phyloP scores from a whole-genome alignment of 2,329 filamentous ascomycete species.

The Fusarium buxicola region DNA sequence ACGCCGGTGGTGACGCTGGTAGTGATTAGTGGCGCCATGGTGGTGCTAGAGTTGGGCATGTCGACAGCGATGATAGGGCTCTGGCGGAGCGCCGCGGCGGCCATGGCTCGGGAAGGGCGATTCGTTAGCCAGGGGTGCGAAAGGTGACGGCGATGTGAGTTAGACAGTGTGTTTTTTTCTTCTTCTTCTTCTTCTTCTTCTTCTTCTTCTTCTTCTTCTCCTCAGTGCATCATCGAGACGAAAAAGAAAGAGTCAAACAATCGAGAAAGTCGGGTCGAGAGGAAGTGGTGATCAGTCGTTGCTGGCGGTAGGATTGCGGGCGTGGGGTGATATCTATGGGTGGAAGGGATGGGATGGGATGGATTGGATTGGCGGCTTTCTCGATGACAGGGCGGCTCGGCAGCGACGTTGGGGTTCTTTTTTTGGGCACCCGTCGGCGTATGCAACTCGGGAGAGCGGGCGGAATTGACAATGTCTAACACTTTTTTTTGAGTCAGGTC shows the following conservation, averaged over 20 bases:
- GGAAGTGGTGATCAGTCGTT: conserved; percentile 10
- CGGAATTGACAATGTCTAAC: conserved; percentile 30
- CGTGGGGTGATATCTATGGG: conserved; percentile 33
- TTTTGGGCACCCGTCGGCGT: conserved; percentile 3
- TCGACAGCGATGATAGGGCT: conserved; percentile 35
- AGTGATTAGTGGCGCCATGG: conserved; percentile 27
- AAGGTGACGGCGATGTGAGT: conserved; percentile 31
- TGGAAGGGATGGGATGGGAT: no score
- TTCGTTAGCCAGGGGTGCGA: conserved; percentile 22
- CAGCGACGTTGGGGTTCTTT: conserved; percentile 9
- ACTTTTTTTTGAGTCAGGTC: conserved; percentile 29
- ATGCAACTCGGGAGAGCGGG: conserved; percentile 6
- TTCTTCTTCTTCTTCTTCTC: conserved; percentile 1
- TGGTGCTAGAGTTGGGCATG: conserved; percentile 37
- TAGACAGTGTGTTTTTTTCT: conserved; percentile 1
- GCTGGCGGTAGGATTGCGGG: conserved; percentile 18
- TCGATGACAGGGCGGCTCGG: conserved; percentile 29
- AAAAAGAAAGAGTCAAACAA: conserved; percentile 5
- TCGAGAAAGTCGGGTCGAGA: neutral
- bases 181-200: conserved; percentile 17
- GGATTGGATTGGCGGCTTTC: conserved; percentile 20
- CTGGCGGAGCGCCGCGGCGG: conserved; percentile 30
- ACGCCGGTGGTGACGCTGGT: conserved; percentile 31
- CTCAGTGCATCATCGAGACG: conserved; percentile 40
- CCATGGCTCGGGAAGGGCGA: conserved; percentile 29